These are phyloP conservation scores for Pseudogymnoascus destructans DNA, from an alignment of 2,329 filamentous ascomycete species.

Conservation along the genomic window DNA sequence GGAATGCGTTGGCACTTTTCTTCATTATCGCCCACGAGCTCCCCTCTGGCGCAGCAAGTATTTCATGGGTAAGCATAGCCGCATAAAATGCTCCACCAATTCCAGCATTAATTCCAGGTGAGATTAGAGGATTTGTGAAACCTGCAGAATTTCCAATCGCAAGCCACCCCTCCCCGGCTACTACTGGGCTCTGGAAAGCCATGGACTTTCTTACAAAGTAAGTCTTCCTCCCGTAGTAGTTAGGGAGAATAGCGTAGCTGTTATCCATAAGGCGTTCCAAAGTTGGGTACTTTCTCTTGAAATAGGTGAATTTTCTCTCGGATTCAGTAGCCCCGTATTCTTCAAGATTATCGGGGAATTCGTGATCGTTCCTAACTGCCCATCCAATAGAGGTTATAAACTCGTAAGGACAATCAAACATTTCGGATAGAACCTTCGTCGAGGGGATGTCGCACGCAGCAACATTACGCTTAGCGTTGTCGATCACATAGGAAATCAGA, in stretches of 20 bases:
- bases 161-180: conserved; percentile 20
- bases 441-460: conserved; percentile 17
- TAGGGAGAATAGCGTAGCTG: conserved; percentile 10
- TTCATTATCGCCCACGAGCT: not conserved
- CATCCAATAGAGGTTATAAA: not conserved
- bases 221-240: not conserved
- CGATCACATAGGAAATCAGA: conserved; percentile 22
- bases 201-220: not conserved
- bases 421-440: not conserved
- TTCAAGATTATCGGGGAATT: conserved; percentile 17
- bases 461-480: conserved; percentile 15
- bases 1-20: not conserved
- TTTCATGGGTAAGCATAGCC: not conserved
- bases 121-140: conserved; percentile 24
- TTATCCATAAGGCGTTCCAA: conserved; percentile 20
- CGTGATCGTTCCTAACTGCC: not conserved
- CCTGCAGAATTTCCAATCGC: conserved; percentile 23
- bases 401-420: not conserved
- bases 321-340: conserved; percentile 20
- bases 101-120: conserved; percentile 22
- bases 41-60: not conserved
- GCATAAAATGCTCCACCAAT: not conserved
- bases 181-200: conserved; percentile 17
- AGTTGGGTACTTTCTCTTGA: conserved; percentile 18
- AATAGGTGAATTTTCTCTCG: conserved; percentile 22